phyloP scores from a whole-genome alignment of 768 basidiomycete species.

The Candolleomyces eurysporus region DNA sequence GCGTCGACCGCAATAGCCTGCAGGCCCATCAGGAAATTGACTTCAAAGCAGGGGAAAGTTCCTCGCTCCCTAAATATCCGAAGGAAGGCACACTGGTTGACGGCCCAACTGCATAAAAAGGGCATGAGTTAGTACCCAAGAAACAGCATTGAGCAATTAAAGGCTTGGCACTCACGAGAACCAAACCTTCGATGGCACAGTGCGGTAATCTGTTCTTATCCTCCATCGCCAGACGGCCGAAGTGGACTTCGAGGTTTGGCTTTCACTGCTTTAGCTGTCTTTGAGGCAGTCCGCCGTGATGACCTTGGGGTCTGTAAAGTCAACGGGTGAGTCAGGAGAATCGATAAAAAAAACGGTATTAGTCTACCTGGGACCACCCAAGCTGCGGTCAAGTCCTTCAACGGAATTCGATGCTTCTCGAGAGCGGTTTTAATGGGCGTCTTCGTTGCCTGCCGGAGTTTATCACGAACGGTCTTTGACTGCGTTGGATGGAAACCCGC shows the following conservation, averaged over 20 bases:
- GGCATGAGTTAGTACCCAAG: neutral
- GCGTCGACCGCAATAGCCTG: constrained; percentile 43
- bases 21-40: no score
- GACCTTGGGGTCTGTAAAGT: neutral
- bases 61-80: constrained; percentile 66
- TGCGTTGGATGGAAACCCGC: constrained; percentile 60
- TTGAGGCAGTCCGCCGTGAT: neutral
- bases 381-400: constrained; percentile 52
- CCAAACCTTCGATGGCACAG: constrained; percentile 52
- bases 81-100: constrained; percentile 73
- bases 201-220: constrained; percentile 39
- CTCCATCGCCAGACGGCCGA: constrained; percentile 42
- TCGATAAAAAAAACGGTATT: neutral
- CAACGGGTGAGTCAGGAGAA: neutral
- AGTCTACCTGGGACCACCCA: constrained; percentile 66
- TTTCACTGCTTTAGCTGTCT: neutral
- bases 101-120: constrained; percentile 37
- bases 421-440: constrained; percentile 46
- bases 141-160: neutral
- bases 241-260: constrained; percentile 65
- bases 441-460: constrained; percentile 45
- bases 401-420: constrained; percentile 57
- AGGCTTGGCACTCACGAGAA: constrained; percentile 47
- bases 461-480: constrained; percentile 37
- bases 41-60: neutral